Base-by-base conservation (phyloP, 2,329 filamentous ascomycete genomes). In the Diplodia corticola region DNA sequence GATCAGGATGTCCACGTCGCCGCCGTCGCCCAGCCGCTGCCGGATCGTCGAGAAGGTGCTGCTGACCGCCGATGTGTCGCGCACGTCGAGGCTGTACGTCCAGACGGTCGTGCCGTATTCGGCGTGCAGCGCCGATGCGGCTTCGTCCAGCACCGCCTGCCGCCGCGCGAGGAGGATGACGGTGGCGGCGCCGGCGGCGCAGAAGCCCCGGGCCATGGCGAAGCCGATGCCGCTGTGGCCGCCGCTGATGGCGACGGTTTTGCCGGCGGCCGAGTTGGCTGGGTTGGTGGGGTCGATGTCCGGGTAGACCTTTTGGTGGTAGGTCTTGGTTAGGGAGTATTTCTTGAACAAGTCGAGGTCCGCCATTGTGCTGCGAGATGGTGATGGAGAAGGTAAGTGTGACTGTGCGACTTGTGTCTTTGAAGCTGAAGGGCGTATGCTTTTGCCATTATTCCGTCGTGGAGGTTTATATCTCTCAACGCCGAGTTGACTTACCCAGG, bases 131-230 rank as follows among this genome's bases (percentile, higher is more conserved):
- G 4, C 20, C 4, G 12, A 20, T 1, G 50, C n/a, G 10, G 60
- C 61, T 2, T 70, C 67, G 1, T 76, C 67, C 17, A 82, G 73
- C 1, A 71, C 70, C 5, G 71, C 69, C 0, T 69, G 37, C 2
- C 76, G 77, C 6, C 82, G 80, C 7, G 76, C 79, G 0, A 78
- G 66, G 46, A 85, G 72, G 10, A 79, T 75, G 28, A 84, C 72
- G 1, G 69, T 71, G 2, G 73, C 63, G 7, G 80, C 79, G 0
- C 75, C 74, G 0, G 83, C 83, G 1, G 70, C 66, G 10, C 77
- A 75, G 69, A 83, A 77, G 6, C 69, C 67, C n/a, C 44, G 33
- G 10, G 72, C 72, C 15, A 70, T 74, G 13, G 63, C 69, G 35
- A 44, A 66, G 4, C 76, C 76, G 17, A 79, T 72, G 9, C 74